These are phyloP conservation scores for Leishmania turanica DNA, from an alignment of 208 protist genomes.

Conservation along the genomic window DNA sequence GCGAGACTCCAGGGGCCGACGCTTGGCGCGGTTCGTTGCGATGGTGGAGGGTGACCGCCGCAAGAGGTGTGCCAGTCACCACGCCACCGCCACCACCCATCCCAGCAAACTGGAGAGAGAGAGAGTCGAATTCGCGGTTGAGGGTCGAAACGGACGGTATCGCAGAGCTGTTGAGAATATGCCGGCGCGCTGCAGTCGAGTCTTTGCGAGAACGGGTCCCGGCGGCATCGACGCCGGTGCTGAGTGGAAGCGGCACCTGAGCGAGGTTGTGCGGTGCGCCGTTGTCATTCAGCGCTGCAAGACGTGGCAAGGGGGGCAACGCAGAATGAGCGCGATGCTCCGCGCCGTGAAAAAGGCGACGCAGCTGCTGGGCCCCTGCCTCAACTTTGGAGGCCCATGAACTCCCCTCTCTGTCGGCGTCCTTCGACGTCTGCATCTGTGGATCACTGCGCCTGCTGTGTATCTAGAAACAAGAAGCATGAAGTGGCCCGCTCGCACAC, in stretches of 20 bases:
- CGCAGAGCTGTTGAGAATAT: neutral
- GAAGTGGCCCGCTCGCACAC: neutral
- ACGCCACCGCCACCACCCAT: neutral
- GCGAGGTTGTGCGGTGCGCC: neutral
- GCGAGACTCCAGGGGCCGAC: conserved; percentile 20
- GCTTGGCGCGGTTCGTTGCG: conserved; percentile 8
- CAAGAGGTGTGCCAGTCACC: neutral
- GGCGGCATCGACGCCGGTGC: neutral
- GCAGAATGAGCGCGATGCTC: neutral
- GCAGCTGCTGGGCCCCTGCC: conserved; percentile 19
- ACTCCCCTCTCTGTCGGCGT: neutral
- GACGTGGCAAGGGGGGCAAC: neutral
- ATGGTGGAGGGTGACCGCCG: neutral
- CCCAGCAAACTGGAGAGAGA: conserved; percentile 23
- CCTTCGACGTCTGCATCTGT: neutral
- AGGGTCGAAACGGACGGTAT: conserved; percentile 23
- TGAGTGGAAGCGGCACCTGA: neutral
- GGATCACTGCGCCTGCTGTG: neutral
- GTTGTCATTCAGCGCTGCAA: neutral
- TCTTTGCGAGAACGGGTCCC: neutral
- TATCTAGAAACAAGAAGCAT: neutral
- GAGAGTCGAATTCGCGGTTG: conserved; percentile 26
- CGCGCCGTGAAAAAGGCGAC: conserved; percentile 13
- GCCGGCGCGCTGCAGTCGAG: neutral
- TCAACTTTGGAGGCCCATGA: conserved; percentile 20